Base-by-base conservation (phyloP, 192 early-diverging fungal species). In the Coemansia sp. region DNA sequence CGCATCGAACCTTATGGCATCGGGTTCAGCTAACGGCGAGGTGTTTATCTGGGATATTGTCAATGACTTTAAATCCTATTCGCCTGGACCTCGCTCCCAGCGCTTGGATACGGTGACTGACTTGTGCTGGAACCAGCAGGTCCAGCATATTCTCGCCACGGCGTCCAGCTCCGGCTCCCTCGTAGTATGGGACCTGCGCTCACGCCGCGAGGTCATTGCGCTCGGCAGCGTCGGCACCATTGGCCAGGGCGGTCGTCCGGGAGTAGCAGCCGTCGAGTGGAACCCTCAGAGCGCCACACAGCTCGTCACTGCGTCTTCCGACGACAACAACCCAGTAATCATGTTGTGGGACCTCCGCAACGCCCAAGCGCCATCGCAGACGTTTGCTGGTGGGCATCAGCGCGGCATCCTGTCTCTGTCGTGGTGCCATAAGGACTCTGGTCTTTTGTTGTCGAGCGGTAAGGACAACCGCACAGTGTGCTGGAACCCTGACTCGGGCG, bases 321-420 rank as follows among this genome's bases (percentile, higher is more conserved):
- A 99, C 77, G 97, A 99, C 68, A 87, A 77, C 63, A 92, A 89
- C 72, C 95, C 97, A 7, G 88, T 90, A 0, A 87, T 99, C 28
- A 85, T 91, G 53, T 86, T 98, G 52, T 99, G 97, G 97, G 96
- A 99, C 81, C 87, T 99, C 69, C 87, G 94, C 66, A 96, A 99
- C 76, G 95, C 95, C 17, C 88, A 93, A 68, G 95, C 97, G 13
- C 95, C 97, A 6, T 92, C 95, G 76, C 88, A 87, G 86, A 86
- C 86, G 16, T 77, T 99, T 39, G 63, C 85, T 4, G 97, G 96
- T 23, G 47, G 59, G 1, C 97, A 99, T 78, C 84, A 88, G 33
- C 94, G 95, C 70, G 96, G 97, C 35, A 87, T 98, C 47, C 86
- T 98, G 63, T 93, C 95, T 40, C 73, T 99, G 39, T 89, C 95